Evolutionary conservation across 176 grass and related monocot species (phyloP).

Genomic region (Urochloa ruziziensis): DNA sequence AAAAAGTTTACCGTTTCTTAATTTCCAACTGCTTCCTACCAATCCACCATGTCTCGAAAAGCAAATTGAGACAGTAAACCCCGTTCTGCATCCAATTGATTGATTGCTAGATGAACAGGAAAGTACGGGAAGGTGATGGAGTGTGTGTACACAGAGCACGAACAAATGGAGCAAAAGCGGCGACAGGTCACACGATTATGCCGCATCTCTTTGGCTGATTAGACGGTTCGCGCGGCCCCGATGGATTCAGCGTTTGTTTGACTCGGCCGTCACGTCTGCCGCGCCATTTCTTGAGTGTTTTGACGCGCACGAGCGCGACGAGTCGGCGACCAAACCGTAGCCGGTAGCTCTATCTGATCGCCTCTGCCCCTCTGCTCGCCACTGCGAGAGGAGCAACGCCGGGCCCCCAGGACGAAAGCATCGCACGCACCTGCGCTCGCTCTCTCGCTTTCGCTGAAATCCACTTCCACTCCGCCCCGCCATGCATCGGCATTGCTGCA

Average conservation of each 20-base stretch:
- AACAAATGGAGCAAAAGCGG: constrained; percentile 7
- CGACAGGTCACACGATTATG: neutral
- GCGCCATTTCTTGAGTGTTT: neutral
- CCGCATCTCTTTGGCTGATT: neutral
- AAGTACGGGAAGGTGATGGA: neutral
- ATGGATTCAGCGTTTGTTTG: neutral
- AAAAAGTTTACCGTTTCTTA: no score
- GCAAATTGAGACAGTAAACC: neutral
- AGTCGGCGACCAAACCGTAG: neutral
- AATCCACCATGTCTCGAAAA: no score
- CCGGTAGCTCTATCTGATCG: neutral
- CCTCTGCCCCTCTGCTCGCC: neutral
- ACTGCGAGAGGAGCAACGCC: neutral
- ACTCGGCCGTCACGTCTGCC: constrained; percentile 16
- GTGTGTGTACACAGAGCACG: neutral
- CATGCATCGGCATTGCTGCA: constrained; percentile 2
- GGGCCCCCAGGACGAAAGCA: no score
- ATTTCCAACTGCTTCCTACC: neutral
- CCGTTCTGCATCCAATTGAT: neutral
- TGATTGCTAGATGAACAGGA: neutral
- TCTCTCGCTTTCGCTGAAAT: constrained; percentile 25
- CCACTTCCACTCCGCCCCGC: neutral
- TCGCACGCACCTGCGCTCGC: neutral
- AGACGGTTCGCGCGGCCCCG: neutral
- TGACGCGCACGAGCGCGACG: neutral